Evolutionary conservation across 2,329 filamentous ascomycete species (phyloP).

Genomic region (Rutstroemia sp.): DNA sequence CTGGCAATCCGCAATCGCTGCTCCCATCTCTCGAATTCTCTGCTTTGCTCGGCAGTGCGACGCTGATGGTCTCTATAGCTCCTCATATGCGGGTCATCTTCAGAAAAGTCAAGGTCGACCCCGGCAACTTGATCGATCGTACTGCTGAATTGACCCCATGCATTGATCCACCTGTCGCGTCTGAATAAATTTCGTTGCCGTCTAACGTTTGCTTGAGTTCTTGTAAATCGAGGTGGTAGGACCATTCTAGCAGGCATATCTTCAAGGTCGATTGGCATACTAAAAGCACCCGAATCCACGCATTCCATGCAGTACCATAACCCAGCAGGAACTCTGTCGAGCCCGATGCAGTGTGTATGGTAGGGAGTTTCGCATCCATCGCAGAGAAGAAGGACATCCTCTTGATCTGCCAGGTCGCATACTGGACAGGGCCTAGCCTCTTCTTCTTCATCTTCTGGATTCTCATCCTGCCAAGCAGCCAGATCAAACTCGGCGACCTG

Average conservation of each 20-base stretch:
- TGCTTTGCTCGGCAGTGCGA: constrained; percentile 42
- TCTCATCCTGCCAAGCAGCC: constrained; percentile 63
- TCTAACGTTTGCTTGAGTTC: constrained; percentile 51
- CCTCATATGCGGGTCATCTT: constrained; percentile 52
- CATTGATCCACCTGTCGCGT: constrained; percentile 79
- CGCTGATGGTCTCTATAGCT: constrained; percentile 47
- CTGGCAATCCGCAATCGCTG: constrained; percentile 75
- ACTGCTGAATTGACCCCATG: constrained; percentile 62
- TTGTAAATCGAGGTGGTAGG: constrained; percentile 29
- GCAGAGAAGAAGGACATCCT: constrained; percentile 81
- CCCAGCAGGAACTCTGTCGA: constrained; percentile 67
- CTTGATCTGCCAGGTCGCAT: constrained; percentile 73
- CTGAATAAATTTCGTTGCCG: constrained; percentile 55
- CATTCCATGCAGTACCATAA: constrained; percentile 93
- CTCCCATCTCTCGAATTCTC: constrained; percentile 67
- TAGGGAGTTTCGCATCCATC: constrained; percentile 85
- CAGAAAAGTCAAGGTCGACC: constrained; percentile 78
- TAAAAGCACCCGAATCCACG: constrained; percentile 29
- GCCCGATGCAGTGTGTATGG: constrained; percentile 85
- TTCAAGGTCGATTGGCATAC: neutral
- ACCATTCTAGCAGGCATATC: neutral
- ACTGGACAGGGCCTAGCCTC: constrained; percentile 70
- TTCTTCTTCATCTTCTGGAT: constrained; percentile 61
- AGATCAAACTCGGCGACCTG: constrained; percentile 87
- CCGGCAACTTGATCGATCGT: constrained; percentile 60